Percentiles rank a stretch among this genome's conserved stretches.
Evolutionary conservation across 306 rosid genomes (phyloP).

Genomic region (Castanospermum australe): DNA sequence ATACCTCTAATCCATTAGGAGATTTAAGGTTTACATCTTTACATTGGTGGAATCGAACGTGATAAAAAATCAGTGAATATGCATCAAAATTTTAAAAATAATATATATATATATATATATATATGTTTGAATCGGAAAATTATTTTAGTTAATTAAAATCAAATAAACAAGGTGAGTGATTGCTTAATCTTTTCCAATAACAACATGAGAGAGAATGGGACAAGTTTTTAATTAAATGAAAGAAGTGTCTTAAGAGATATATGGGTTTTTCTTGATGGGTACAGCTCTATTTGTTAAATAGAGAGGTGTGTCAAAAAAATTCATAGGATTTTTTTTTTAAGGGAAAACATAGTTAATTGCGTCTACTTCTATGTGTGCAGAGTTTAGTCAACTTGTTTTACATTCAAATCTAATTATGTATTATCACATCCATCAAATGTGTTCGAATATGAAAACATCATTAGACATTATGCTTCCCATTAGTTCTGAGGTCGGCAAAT

Average conservation of each 20-base stretch:
- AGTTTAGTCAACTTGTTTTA: background rate
- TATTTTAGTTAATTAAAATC: no score
- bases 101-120: no score
- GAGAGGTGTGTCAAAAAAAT: background rate
- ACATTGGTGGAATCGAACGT: no score
- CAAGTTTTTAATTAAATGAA: background rate
- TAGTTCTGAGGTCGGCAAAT: background rate
- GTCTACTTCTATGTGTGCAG: background rate
- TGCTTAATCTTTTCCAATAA: background rate
- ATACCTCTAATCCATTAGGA: no score
- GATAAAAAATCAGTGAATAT: no score
- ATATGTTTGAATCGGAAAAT: background rate
- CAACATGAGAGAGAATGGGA: no score
- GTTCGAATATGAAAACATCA: no score
- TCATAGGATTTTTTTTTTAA: background rate
- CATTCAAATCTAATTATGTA: background rate
- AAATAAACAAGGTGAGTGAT: background rate
- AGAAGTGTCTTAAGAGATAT: background rate
- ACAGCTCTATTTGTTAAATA: background rate
- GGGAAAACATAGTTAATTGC: background rate
- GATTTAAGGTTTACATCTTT: no score
- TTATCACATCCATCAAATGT: no score
- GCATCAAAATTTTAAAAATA: background rate
- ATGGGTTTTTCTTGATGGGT: background rate
- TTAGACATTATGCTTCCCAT: no score